Base-by-base conservation (phyloP, 768 basidiomycete species). In the Russula sp. region DNA sequence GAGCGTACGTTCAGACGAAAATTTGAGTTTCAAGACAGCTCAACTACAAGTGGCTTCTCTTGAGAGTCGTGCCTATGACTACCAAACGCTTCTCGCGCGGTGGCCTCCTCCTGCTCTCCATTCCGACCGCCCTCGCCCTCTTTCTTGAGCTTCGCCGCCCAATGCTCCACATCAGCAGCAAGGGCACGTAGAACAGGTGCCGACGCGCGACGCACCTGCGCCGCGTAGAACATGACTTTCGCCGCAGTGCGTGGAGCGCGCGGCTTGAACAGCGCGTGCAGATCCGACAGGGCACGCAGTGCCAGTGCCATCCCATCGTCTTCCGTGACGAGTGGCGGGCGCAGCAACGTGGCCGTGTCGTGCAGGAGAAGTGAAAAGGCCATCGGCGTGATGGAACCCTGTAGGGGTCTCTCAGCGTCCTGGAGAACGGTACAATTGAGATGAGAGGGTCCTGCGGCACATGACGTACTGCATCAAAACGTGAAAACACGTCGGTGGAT, bases 181-280 rank as follows among this genome's bases (percentile, higher is more conserved):
- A 64, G 40, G 8, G 16, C 22, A 6, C 63, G 58, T 44, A 66
- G 53, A 13, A 60, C 3, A 7, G 35, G 34, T 18, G 61, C 34
- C 6, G 61, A 32, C 16, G 47, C 54, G 14, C 54, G 61, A 31
- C 20, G 37, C 5, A 85, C 70, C 67, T 86, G 82, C 7, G 85
- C 87, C 5, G 83, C 83, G 66, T 91, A 92, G 73, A 87, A 92
- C 14, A 77, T 71, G 31, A 91, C 66, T 74, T 90, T 92, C 67
- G 83, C 83, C 9, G 77, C 71, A 54, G 82, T 72, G 67, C 81
- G 81, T 13, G 63, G 22, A 8, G 52, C 34, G 35, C 37, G 11
- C 54, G 14, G 63, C 16, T 57, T 57, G 71, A 82, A 85, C 35
- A 87, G 68, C 9, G 67, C 67, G 42, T 71, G 67, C 14, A 87